These are phyloP conservation scores for Mycena belliarum DNA, from an alignment of 768 basidiomycete genomes.

Conservation along the genomic window DNA sequence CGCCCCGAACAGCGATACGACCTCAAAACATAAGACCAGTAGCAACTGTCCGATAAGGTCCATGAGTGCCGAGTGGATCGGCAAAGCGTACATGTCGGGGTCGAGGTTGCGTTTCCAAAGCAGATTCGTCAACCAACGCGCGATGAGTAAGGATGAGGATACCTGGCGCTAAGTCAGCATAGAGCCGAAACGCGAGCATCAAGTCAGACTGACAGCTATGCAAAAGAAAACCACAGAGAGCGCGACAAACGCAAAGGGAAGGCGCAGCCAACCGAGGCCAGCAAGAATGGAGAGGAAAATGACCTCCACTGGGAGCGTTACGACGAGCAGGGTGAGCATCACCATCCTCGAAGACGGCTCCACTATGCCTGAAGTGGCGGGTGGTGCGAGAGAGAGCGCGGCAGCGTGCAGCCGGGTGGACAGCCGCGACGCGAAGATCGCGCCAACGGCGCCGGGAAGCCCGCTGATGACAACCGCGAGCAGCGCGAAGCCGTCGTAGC, in stretches of 20 bases:
- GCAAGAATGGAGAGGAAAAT: slow-evolving; percentile 70
- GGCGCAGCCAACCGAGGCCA: slow-evolving; percentile 74
- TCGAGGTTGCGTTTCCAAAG: slow-evolving; percentile 80
- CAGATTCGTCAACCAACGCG: slow-evolving; percentile 65
- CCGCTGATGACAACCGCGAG: slow-evolving; percentile 89
- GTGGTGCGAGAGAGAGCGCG: slow-evolving; percentile 35
- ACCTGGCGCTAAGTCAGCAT: slow-evolving; percentile 48
- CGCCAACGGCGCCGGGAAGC: slow-evolving; percentile 86
- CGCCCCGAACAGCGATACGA: slow-evolving; percentile 52
- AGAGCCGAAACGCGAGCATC: not conserved
- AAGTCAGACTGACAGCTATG: slow-evolving; percentile 59
- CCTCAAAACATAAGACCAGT: slow-evolving; percentile 73
- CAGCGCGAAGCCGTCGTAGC: slow-evolving; percentile 85
- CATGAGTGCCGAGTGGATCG: slow-evolving; percentile 86
- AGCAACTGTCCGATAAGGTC: slow-evolving; percentile 83
- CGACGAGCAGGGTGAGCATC: slow-evolving; percentile 66
- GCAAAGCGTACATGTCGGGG: slow-evolving; percentile 93
- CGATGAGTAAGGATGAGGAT: slow-evolving; percentile 65
- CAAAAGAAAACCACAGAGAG: slow-evolving; percentile 74
- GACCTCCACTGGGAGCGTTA: slow-evolving; percentile 81
- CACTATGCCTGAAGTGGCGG: slow-evolving; percentile 19
- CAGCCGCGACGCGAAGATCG: slow-evolving; percentile 87
- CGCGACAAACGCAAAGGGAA: slow-evolving; percentile 68
- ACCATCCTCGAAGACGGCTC: slow-evolving; percentile 53
- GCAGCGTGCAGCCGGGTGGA: slow-evolving; percentile 85